A percentile compares a stretch with the other conserved stretches of the same genome.
These are phyloP conservation scores for Ceriops zippeliana DNA, from an alignment of 345 rosid species.

Conservation along the genomic window DNA sequence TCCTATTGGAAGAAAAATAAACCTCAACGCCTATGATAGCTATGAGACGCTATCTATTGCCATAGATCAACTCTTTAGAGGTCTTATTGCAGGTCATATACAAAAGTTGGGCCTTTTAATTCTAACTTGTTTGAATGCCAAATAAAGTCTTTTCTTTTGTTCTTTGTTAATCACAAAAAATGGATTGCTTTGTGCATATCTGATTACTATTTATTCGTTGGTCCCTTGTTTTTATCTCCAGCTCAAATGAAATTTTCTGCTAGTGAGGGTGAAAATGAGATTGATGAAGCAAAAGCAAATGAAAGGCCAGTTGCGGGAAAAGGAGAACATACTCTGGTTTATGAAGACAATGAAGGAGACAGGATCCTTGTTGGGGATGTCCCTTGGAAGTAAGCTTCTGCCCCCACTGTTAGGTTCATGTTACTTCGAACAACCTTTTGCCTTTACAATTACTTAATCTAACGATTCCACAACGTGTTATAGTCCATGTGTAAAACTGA, in stretches of 20 bases:
- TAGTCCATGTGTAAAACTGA: too few relatives aligned
- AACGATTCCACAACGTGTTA: too few relatives aligned
- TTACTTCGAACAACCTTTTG: too few relatives aligned
- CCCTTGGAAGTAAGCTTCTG: constrained; percentile 95
- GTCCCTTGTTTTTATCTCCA: too few relatives aligned
- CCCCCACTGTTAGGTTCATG: constrained; percentile 4
- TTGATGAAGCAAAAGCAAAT: constrained; percentile 59
- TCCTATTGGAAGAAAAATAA: constrained; percentile 96
- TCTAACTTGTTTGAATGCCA: not conserved
- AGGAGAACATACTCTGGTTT: constrained; percentile 91
- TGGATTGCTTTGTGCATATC: too few relatives aligned
- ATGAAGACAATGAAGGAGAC: constrained; percentile 98
- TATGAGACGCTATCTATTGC: constrained; percentile 74
- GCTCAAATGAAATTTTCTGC: constrained; percentile 62
- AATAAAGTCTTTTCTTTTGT: too few relatives aligned
- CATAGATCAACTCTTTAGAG: constrained; percentile 88
- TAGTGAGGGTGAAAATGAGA: constrained; percentile 42
- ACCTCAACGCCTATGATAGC: constrained; percentile 74
- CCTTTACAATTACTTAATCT: too few relatives aligned
- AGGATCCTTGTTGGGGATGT: constrained; percentile 99
- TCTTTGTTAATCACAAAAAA: too few relatives aligned
- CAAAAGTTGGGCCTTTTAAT: not conserved
- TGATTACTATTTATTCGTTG: too few relatives aligned
- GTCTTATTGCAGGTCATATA: constrained; percentile 76
- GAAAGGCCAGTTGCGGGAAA: constrained; percentile 64